Percentiles rank a stretch among this genome's conserved stretches.
Conservation (phyloP, 352 stramenopile genomes). For the Thraustochytrium sp. region DNA sequence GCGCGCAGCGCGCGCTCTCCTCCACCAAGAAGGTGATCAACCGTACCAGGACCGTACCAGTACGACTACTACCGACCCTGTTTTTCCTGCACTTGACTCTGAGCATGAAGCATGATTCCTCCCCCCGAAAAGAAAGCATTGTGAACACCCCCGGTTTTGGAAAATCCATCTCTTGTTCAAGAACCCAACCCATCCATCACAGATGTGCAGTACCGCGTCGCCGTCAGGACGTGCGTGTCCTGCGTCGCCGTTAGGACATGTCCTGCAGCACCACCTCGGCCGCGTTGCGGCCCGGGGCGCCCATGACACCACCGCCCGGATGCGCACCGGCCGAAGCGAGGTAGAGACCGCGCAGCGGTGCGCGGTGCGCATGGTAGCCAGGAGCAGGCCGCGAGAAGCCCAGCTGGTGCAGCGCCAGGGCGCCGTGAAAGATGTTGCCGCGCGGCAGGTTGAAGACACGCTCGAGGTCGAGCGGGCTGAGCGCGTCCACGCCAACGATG, state of each 20-base stretch:
- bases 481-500: slow-evolving; percentile 72
- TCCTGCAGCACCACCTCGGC: slow-evolving; percentile 49
- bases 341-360: slow-evolving; percentile 70
- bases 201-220: too few relatives aligned
- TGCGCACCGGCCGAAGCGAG: slow-evolving; percentile 73
- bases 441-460: slow-evolving; percentile 71
- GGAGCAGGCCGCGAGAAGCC: slow-evolving; percentile 75
- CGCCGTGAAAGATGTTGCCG: slow-evolving; percentile 81
- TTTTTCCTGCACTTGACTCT: too few relatives aligned
- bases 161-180: too few relatives aligned
- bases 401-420: slow-evolving; percentile 79
- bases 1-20: too few relatives aligned
- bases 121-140: too few relatives aligned
- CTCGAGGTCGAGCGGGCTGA: slow-evolving; percentile 76
- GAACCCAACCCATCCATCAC: too few relatives aligned
- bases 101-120: too few relatives aligned
- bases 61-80: too few relatives aligned
- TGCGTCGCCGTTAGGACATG: neutral
- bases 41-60: too few relatives aligned
- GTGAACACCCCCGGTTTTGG: too few relatives aligned
- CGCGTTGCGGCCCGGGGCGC: slow-evolving; percentile 71
- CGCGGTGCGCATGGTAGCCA: slow-evolving; percentile 72
- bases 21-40: too few relatives aligned
- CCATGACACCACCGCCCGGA: slow-evolving; percentile 81
- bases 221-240: too few relatives aligned